Evolutionary conservation across 345 rosid genomes (phyloP).

Genomic region (Brassica juncea): DNA sequence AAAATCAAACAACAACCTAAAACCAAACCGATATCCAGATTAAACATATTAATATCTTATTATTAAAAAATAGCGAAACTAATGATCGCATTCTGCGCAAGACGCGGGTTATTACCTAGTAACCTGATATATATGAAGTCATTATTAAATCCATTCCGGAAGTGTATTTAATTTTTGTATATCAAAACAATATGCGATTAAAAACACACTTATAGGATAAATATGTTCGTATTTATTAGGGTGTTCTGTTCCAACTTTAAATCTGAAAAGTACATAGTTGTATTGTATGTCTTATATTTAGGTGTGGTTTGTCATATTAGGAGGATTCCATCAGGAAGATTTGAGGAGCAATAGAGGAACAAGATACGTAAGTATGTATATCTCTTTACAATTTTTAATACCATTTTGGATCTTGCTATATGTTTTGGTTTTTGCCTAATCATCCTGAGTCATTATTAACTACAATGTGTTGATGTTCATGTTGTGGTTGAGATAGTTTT

Average conservation of each 20-base stretch:
- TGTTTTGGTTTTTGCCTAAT: neutral
- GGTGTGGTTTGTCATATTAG: neutral
- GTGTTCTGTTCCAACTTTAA: neutral
- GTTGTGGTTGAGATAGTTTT: neutral
- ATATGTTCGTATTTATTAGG: neutral
- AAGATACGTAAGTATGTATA: neutral
- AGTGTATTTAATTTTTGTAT: neutral
- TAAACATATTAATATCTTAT: too few relatives aligned
- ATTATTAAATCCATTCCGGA: neutral
- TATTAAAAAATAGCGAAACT: too few relatives aligned
- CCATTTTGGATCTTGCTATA: neutral
- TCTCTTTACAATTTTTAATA: neutral
- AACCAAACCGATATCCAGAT: too few relatives aligned
- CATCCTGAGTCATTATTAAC: neutral
- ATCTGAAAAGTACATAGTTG: neutral
- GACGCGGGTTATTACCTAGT: too few relatives aligned
- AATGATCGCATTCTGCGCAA: too few relatives aligned
- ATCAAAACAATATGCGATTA: too few relatives aligned
- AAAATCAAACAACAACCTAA: too few relatives aligned
- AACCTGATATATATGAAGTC: neutral
- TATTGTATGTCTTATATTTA: neutral
- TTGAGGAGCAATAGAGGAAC: neutral
- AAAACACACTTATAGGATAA: neutral
- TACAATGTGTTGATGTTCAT: neutral
- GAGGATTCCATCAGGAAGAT: neutral